Evolutionary conservation across 768 basidiomycete genomes (phyloP).

Genomic region (Boletellus emodensis): DNA sequence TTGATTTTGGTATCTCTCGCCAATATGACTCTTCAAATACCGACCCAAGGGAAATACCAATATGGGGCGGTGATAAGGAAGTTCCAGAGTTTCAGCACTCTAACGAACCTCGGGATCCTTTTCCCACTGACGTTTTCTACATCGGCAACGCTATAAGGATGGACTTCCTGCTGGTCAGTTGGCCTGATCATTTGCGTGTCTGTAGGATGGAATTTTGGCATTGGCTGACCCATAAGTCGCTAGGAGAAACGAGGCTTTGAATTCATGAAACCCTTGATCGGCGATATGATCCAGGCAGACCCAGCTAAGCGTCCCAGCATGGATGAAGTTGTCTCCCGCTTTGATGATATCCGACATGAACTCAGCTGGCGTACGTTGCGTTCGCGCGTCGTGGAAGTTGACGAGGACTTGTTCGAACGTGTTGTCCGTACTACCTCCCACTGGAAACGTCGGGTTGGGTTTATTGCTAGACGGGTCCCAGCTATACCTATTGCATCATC

Average conservation of each 20-base stretch:
- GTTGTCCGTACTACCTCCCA: constrained; percentile 14
- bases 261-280: constrained; percentile 33
- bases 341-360: constrained; percentile 1
- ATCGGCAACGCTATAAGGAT: constrained; percentile 37
- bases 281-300: constrained; percentile 35
- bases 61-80: constrained; percentile 40
- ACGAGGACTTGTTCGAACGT: constrained; percentile 11
- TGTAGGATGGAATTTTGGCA: no score
- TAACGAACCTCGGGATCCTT: constrained; percentile 32
- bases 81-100: constrained; percentile 36
- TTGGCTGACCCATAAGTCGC: no score
- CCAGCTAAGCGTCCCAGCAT: constrained; percentile 35
- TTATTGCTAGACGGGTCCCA: no score
- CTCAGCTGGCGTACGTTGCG: constrained; percentile 22
- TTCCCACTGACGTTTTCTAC: constrained; percentile 42
- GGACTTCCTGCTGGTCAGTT: constrained; percentile 30
- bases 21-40: constrained; percentile 26
- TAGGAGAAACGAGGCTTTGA: constrained; percentile 12
- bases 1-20: constrained; percentile 32
- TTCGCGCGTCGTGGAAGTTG: constrained; percentile 20
- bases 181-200: no score
- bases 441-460: constrained; percentile 19
- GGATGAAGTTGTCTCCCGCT: constrained; percentile 30
- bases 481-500: no score
- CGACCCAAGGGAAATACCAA: constrained; percentile 25